Conservation (phyloP, 305 asterid genomes). For the Fraxinus floribunda region DNA sequence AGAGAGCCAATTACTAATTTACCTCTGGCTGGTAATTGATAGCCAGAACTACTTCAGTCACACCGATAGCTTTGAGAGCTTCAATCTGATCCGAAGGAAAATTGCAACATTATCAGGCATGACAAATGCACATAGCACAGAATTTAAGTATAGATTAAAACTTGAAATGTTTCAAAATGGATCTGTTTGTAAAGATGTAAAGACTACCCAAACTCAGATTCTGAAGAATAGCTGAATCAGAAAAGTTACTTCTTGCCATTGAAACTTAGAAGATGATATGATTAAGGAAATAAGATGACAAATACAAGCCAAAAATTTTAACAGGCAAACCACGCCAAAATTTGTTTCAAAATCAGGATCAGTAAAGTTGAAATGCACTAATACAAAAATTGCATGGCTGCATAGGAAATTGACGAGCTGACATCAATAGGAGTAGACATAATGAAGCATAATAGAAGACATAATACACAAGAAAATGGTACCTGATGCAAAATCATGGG, state of each 20-base stretch:
- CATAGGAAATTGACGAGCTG: background rate
- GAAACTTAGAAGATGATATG: background rate
- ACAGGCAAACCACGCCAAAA: background rate
- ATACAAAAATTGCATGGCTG: background rate
- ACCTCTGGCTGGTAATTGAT: constrained; percentile 60
- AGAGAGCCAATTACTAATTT: background rate
- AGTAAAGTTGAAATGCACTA: background rate
- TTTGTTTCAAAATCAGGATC: background rate
- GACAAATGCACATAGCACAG: background rate
- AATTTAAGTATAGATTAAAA: background rate
- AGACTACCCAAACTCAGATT: background rate
- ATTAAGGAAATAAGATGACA: background rate
- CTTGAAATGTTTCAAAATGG: background rate
- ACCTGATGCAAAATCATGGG: constrained; percentile 90
- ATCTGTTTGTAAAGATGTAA: background rate
- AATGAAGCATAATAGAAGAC: background rate
- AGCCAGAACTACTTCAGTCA: constrained; percentile 52
- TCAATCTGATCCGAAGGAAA: constrained; percentile 34
- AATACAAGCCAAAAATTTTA: background rate
- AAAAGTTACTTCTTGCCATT: background rate
- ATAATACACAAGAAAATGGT: background rate
- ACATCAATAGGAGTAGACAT: background rate
- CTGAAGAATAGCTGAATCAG: background rate
- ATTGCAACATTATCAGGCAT: background rate
- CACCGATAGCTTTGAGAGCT: constrained; percentile 49